Evolutionary conservation across 495 filamentous ascomycete species (phyloP).

Genomic region (Hypoxylon perforatum): DNA sequence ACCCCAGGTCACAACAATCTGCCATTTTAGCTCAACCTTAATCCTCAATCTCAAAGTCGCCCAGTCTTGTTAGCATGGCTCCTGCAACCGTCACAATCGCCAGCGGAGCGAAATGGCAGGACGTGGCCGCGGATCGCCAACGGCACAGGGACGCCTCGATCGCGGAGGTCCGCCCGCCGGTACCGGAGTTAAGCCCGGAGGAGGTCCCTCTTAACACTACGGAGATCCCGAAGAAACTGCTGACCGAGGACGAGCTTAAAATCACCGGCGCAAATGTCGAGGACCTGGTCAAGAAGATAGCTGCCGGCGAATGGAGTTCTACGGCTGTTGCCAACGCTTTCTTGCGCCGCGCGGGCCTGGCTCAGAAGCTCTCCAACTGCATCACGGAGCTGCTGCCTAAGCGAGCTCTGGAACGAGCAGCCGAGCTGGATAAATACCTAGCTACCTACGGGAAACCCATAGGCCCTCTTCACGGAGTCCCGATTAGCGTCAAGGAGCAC

Average conservation of each 20-base stretch:
- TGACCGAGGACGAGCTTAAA: slow-evolving; percentile 62
- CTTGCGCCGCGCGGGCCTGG: slow-evolving; percentile 55
- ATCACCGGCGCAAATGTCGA: slow-evolving; percentile 64
- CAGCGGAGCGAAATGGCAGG: slow-evolving; percentile 57
- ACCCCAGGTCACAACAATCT: neutral
- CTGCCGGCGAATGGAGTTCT: slow-evolving; percentile 50
- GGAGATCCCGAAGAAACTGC: slow-evolving; percentile 52
- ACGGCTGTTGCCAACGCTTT: slow-evolving; percentile 61
- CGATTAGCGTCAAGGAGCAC: slow-evolving; percentile 75
- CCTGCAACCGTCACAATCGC: slow-evolving; percentile 49
- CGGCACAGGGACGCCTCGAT: slow-evolving; percentile 58
- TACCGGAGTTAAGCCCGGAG: slow-evolving; percentile 45
- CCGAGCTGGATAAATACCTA: slow-evolving; percentile 65
- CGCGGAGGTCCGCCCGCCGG: slow-evolving; percentile 43
- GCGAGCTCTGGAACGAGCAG: slow-evolving; percentile 66
- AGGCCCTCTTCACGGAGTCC: slow-evolving; percentile 75
- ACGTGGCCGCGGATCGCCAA: slow-evolving; percentile 57
- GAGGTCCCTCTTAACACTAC: slow-evolving; percentile 57
- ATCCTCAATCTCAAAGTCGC: neutral
- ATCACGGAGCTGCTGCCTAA: slow-evolving; percentile 74
- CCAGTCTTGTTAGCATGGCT: slow-evolving; percentile 25
- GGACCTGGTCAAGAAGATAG: slow-evolving; percentile 52
- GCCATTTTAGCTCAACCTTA: neutral
- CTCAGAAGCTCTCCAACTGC: slow-evolving; percentile 61
- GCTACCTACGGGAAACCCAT: slow-evolving; percentile 60